phyloP scores from a whole-genome alignment of 2,329 filamentous ascomycete species.

The Trematosphaeria pertusa region DNA sequence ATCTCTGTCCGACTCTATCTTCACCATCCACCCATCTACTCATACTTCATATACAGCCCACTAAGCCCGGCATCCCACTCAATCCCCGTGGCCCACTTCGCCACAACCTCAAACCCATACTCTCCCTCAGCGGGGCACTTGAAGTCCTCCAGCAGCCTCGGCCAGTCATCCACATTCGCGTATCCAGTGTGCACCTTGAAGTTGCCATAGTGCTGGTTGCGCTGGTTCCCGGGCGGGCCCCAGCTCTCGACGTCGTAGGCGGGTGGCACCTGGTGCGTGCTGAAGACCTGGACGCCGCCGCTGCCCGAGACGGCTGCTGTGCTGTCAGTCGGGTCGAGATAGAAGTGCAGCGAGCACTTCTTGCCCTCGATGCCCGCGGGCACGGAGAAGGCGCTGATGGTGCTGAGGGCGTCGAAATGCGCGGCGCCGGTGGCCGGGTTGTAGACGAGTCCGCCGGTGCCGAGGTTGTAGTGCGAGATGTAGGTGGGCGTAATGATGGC shows the following conservation, averaged over 20 bases:
- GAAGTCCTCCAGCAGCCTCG: conserved; percentile 1
- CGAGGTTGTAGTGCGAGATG: conserved; percentile 9
- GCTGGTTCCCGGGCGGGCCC: not conserved
- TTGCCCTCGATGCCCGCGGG: not conserved
- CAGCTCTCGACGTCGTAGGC: not conserved
- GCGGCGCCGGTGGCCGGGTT: not conserved
- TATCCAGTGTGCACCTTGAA: conserved; percentile 1
- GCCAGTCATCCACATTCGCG: not conserved
- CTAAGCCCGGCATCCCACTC: conserved; percentile 1
- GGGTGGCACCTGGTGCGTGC: not conserved
- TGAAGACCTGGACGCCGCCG: conserved; percentile 1
- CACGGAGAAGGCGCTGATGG: conserved; percentile 5
- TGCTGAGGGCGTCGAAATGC: conserved; percentile 5
- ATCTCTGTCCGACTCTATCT: no score
- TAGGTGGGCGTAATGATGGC: conserved; percentile 6
- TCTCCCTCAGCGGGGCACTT: not conserved
- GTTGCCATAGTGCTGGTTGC: conserved; percentile 3
- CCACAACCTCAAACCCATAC: conserved; percentile 1
- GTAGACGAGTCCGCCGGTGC: conserved; percentile 3
- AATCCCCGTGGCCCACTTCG: not conserved
- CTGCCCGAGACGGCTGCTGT: not conserved
- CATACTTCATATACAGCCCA: conserved; percentile 8
- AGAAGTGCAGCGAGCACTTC: conserved; percentile 8
- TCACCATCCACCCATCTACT: not conserved
- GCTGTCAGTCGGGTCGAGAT: not conserved